These are phyloP conservation scores for Suhomyces wounanorum DNA, from an alignment of 1,139 yeast genomes.

Conservation along the genomic window DNA sequence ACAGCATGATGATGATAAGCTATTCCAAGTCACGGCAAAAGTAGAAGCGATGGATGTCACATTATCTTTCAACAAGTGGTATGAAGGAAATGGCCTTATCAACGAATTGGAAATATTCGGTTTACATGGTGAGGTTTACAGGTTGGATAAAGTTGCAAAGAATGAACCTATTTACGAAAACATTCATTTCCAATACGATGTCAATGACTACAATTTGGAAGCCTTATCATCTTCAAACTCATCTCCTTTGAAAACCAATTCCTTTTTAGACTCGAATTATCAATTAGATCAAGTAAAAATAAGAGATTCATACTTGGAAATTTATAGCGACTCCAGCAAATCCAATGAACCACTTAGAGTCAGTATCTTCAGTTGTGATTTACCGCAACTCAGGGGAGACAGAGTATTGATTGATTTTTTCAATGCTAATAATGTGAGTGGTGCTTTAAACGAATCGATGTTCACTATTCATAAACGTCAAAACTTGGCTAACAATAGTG, in stretches of 20 bases:
- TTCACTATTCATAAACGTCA: conserved; percentile 69
- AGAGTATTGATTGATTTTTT: conserved; percentile 65
- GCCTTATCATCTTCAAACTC: conserved; percentile 12
- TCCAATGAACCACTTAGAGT: conserved; percentile 46
- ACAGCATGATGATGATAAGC: conserved; percentile 8
- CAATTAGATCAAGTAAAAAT: conserved; percentile 53
- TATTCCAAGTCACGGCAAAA: conserved; percentile 35
- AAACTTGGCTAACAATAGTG: conserved; percentile 24
- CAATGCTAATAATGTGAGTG: conserved; percentile 69
- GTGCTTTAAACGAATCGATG: conserved; percentile 71
- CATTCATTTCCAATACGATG: conserved; percentile 37
- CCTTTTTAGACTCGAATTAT: conserved; percentile 42
- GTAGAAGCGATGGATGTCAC: conserved; percentile 60
- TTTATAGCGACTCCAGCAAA: conserved; percentile 35
- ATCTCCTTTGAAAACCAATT: conserved; percentile 4
- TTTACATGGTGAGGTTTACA: conserved; percentile 52
- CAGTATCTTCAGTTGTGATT: conserved; percentile 63
- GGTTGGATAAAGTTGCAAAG: not conserved
- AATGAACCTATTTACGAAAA: conserved; percentile 23
- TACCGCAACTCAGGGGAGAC: conserved; percentile 60
- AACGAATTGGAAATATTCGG: conserved; percentile 65
- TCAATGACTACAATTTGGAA: conserved; percentile 29
- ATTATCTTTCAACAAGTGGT: conserved; percentile 68
- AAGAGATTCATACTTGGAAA: conserved; percentile 55
- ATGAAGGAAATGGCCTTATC: conserved; percentile 65